Base-by-base conservation (phyloP, 116 monocot genomes). In the Papilionanthe hybrid region DNA sequence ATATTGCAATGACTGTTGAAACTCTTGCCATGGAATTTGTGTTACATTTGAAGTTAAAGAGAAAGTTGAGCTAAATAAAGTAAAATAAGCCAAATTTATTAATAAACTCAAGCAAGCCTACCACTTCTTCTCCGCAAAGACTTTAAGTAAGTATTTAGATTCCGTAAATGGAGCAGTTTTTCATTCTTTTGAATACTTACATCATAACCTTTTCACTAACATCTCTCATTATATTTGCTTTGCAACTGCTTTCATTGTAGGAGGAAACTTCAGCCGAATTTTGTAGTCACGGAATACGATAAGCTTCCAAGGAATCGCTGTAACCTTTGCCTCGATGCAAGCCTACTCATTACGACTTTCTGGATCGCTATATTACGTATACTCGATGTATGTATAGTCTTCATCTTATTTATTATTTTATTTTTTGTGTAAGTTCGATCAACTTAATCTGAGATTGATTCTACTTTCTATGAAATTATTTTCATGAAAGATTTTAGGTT, bases 61-160 rank as follows among this genome's bases (percentile, higher is more conserved):
- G n/a, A n/a, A 99, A 90, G 99, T 95, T 41, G 95, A 99, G 81
- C 72, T 99, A n/a, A 99, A 99, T 85, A n/a, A 90, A 90, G 84
- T 93, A 93, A 84, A 83, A 80, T 43, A 95, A 93, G 83, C 95
- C 99, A 78, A 92, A n/a, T n/a, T 95, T 32, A 89, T 99, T 77
- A 95, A 95, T 89, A 99, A 99, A 85, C 88, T 99, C 42, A 95
- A 85, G 82, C n/a, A 99, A 99, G 80, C n/a, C 86, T 93, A 2
- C 93, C 93, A 8, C 74, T 99, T 73, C 93, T 99, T 69, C 88
- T n/a, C n/a, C n/a, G n/a, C n/a, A n/a, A 85, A 68, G 92, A 77
- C 89, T 99, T 22, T 49, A 99, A 99, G 99, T 99, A 91, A 88
- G 90, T n/a, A n/a, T n/a, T 56, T 60, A 43, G 7, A 73, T 43